Evolutionary conservation across 2,329 filamentous ascomycete species (phyloP), one percentile per base, ranked within the genome.

Genomic region (Bisporella sp.): DNA sequence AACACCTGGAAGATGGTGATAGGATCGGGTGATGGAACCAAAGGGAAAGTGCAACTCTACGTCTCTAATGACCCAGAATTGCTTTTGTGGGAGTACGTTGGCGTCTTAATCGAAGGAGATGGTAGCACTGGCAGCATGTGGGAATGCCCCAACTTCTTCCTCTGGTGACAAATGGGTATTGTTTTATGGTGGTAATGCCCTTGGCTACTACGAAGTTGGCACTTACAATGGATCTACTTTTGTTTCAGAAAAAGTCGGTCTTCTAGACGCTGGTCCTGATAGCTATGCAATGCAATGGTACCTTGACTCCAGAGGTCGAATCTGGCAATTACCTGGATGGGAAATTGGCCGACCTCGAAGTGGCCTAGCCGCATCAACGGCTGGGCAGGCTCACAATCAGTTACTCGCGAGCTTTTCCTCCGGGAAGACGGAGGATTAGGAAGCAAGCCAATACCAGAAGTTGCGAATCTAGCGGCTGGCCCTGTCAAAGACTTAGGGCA

Each of bases 221-320:
- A 68, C 65, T 4, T 84, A 82, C 66, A 81, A 84, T 57, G 81
- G 81, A 12, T 81, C 78, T 0, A 76, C 79, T 59, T 84, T 81
- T 51, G 62, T 58, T 21, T 61, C 72, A 5, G 52, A 56, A 31
- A 52, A 46, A 32, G 46, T 6, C 6, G 54, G 54, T 12, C 41
- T 54, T n/a, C 4, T 49, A 57, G 77, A 78, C 57, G 78, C 77
- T 0, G 73, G 69, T 1, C 45, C 64, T 9, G 49, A 54, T 39
- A 50, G 46, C n/a, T 56, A 56, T 49, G 54, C 54, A 4, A 60
- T 58, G 55, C 64, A 66, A 52, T 64, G 62, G 64, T 66, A 64
- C 52, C 49, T 59, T 41, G 64, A 66, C 49, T 56, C 58, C 28
- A 43, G 54, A 5, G 64, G 64, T 1, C 63, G 54, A 69, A 71